phyloP scores from a whole-genome alignment of 352 stramenopile species.

The Aphanomyces cochlioides region DNA sequence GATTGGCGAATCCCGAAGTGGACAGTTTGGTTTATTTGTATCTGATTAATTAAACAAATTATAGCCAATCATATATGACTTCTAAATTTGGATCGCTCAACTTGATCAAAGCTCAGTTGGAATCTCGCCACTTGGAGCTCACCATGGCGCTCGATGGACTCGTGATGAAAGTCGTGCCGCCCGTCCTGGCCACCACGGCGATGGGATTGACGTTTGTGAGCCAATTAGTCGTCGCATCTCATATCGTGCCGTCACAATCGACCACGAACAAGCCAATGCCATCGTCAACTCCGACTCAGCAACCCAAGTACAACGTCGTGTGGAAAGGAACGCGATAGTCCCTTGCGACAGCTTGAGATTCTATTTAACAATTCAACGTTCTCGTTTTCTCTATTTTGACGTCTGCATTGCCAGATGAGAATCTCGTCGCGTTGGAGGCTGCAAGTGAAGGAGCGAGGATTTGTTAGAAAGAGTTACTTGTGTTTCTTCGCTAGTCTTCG shows the following conservation, averaged over 20 bases:
- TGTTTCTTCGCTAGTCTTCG: conserved; percentile 45
- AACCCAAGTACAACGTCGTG: neutral
- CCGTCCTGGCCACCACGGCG: conserved; percentile 14
- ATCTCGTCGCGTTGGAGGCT: too few relatives aligned
- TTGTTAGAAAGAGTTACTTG: neutral
- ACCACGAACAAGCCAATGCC: too few relatives aligned
- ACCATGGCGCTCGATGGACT: conserved; percentile 12
- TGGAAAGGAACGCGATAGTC: conserved; percentile 28
- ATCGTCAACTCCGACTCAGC: neutral
- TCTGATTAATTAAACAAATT: neutral
- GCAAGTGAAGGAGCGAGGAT: too few relatives aligned
- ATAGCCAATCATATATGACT: neutral
- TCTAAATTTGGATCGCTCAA: neutral
- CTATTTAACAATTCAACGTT: neutral
- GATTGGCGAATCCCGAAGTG: neutral
- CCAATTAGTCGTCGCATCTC: too few relatives aligned
- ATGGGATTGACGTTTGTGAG: conserved; percentile 7
- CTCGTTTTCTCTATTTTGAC: neutral
- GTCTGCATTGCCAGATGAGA: neutral
- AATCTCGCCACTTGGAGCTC: neutral
- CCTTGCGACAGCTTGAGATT: neutral
- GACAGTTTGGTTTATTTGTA: neutral
- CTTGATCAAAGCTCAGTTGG: neutral
- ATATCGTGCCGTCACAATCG: too few relatives aligned
- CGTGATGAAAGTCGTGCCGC: conserved; percentile 14